phyloP scores from a whole-genome alignment of 1,139 yeast species.

The Groenewaldozyma sp. region DNA sequence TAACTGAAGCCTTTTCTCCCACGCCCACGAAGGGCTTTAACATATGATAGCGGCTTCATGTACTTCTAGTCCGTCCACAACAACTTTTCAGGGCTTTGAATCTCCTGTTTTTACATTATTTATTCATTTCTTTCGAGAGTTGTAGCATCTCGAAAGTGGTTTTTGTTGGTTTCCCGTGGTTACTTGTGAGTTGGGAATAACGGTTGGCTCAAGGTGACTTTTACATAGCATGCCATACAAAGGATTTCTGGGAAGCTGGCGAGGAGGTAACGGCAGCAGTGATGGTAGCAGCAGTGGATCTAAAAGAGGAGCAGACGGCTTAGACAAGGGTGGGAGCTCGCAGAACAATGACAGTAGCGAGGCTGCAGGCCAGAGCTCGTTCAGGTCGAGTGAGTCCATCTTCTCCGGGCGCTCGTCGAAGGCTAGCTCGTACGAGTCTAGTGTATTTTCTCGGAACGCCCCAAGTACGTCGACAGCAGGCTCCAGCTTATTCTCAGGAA shows the following conservation, averaged over 20 bases:
- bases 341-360: background rate
- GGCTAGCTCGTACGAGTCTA: slow-evolving; percentile 18
- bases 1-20: too few species aligned
- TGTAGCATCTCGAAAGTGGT: too few species aligned
- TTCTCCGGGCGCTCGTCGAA: slow-evolving; percentile 14
- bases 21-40: too few species aligned
- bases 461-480: slow-evolving; percentile 13
- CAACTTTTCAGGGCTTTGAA: background rate
- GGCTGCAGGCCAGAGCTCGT: too few species aligned
- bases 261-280: slow-evolving; percentile 4
- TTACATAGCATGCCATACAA: slow-evolving; percentile 12
- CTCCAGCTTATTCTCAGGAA: slow-evolving; percentile 8
- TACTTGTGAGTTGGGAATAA: too few species aligned
- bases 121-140: too few species aligned
- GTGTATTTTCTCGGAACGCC: slow-evolving; percentile 20
- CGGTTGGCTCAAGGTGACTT: too few species aligned
- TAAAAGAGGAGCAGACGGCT: too few species aligned
- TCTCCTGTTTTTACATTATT: background rate
- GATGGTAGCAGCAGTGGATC: background rate
- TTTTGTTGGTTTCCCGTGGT: too few species aligned
- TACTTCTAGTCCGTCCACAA: background rate
- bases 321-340: too few species aligned
- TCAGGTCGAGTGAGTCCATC: slow-evolving; percentile 6
- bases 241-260: slow-evolving; percentile 12
- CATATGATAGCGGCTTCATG: too few species aligned